These are phyloP conservation scores for Pseudogymnoascus pannorum DNA, from an alignment of 2,329 filamentous ascomycete genomes.

Conservation along the genomic window DNA sequence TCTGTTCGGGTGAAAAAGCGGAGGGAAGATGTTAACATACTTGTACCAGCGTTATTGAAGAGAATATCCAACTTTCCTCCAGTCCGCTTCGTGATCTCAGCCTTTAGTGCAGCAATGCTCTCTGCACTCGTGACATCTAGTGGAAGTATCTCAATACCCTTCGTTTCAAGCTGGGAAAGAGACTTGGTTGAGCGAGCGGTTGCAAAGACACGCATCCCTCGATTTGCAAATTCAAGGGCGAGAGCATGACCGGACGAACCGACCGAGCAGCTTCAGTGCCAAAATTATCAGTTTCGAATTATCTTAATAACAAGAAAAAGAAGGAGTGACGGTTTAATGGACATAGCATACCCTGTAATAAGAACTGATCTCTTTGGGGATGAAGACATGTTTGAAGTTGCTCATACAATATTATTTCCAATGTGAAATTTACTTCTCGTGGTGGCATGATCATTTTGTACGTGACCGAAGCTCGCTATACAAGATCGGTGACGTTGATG, in stretches of 20 bases:
- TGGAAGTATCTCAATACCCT: conserved; percentile 15
- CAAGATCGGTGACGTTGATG: background rate
- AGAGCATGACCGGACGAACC: conserved; percentile 18
- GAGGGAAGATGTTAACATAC: conserved; percentile 11
- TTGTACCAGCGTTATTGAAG: conserved; percentile 10
- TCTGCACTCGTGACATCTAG: conserved; percentile 5
- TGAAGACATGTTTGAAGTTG: background rate
- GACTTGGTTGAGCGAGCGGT: conserved; percentile 15
- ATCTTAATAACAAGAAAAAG: background rate
- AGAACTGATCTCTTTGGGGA: conserved; percentile 12
- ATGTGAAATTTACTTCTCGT: background rate
- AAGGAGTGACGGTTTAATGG: background rate
- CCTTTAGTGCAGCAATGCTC: conserved; percentile 8
- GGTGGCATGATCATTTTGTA: background rate
- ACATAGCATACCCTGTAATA: conserved; percentile 13
- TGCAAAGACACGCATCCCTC: conserved; percentile 17
- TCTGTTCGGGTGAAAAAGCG: background rate
- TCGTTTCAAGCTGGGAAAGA: conserved; percentile 12
- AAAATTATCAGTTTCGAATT: conserved; percentile 2
- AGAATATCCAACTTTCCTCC: conserved; percentile 8
- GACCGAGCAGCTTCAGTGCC: conserved; percentile 13
- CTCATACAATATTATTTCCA: background rate
- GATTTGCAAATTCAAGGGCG: conserved; percentile 12
- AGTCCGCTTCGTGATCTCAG: background rate
- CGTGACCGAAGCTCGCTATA: background rate